phyloP scores from a whole-genome alignment of 106 monocot species.

The Dendrobium nobile region DNA sequence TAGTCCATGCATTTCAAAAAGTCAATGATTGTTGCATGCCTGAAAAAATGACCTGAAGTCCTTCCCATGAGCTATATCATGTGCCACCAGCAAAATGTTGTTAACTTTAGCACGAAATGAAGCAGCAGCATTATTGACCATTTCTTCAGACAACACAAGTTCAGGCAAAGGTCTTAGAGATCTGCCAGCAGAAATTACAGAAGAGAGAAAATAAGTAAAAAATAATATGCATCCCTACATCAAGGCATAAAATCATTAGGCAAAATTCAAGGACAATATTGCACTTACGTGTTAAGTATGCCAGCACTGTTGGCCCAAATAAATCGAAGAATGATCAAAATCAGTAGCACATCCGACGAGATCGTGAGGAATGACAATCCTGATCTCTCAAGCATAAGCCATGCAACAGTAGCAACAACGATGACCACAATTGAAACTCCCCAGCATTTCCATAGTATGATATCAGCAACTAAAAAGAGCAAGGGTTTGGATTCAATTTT shows the following conservation, averaged over 20 bases:
- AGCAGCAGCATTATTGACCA: conserved; percentile 91
- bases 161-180: conserved; percentile 83
- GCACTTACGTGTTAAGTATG: conserved; percentile 65
- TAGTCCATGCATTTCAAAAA: background rate
- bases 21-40: conserved; percentile 26
- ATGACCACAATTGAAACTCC: conserved; percentile 51
- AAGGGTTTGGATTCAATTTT: background rate
- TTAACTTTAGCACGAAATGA: conserved; percentile 88
- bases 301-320: conserved; percentile 50
- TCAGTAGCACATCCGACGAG: conserved; percentile 72
- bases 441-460: conserved; percentile 73
- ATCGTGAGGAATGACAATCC: conserved; percentile 72
- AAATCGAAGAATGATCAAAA: conserved; percentile 71
- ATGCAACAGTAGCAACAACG: conserved; percentile 60
- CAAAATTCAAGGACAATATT: background rate
- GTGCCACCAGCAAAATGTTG: conserved; percentile 83
- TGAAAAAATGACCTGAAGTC: conserved; percentile 84
- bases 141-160: conserved; percentile 90
- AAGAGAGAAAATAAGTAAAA: background rate
- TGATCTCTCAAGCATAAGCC: conserved; percentile 72
- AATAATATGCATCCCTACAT: background rate
- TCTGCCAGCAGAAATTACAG: conserved; percentile 25
- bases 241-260: background rate
- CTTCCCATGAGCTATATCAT: conserved; percentile 92
- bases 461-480: conserved; percentile 65